Conservation (phyloP, 208 protist species). For the Vickermania spadyakhi region DNA sequence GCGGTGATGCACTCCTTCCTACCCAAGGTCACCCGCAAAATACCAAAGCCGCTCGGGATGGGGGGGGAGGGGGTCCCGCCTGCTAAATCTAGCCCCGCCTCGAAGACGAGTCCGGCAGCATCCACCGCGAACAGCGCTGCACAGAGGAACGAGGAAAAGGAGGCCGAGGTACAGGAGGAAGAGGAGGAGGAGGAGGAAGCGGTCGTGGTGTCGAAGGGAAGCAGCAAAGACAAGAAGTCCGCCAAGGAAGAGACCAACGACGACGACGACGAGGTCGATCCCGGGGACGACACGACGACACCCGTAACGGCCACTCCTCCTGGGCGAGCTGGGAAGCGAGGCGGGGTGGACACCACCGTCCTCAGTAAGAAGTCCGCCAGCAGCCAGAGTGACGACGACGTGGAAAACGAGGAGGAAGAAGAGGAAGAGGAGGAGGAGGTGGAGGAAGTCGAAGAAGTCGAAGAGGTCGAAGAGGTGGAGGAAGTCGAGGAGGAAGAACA, state of each 20-base stretch:
- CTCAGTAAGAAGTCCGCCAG: background rate
- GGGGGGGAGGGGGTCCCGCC: background rate
- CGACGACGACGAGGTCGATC: background rate
- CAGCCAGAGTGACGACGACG: background rate
- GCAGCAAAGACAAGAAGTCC: background rate
- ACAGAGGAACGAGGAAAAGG: constrained; percentile 13
- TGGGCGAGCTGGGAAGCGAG: too few species aligned
- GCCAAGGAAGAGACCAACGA: background rate
- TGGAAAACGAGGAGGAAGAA: background rate
- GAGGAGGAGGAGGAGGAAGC: constrained; percentile 12
- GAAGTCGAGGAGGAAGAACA: constrained; percentile 10
- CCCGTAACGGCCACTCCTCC: too few species aligned
- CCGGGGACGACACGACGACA: too few species aligned
- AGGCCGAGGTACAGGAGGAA: constrained; percentile 17
- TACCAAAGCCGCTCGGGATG: background rate
- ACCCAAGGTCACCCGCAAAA: background rate
- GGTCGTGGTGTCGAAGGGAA: background rate
- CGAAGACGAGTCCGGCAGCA: constrained; percentile 2
- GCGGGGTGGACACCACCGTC: background rate
- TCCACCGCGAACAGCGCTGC: constrained; percentile 4
- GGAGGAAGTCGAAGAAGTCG: constrained; percentile 9
- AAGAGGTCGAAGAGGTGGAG: constrained; percentile 3
- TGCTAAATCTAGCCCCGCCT: constrained; percentile 5
- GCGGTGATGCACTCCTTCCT: background rate
- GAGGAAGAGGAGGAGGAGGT: background rate